Conservation (phyloP, 208 protist genomes). For the Tritrichomonas musculus region DNA sequence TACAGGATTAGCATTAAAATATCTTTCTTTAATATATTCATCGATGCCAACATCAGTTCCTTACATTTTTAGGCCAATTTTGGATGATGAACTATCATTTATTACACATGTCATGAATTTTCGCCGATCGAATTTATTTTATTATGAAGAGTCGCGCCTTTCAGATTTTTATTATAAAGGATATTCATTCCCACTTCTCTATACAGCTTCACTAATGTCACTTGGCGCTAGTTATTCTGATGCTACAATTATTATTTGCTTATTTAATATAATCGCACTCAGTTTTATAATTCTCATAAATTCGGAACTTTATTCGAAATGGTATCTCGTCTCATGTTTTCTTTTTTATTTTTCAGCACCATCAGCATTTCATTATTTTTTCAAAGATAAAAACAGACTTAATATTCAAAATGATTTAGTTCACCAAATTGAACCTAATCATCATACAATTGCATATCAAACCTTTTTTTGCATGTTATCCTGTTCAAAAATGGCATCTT, state of each 20-base stretch:
- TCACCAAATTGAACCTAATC: not conserved
- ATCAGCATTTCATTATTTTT: not conserved
- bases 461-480: not conserved
- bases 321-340: not conserved
- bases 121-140: not conserved
- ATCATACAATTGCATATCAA: not conserved
- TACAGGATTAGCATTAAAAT: not conserved
- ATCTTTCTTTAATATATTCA: not conserved
- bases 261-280: not conserved
- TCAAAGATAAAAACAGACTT: not conserved
- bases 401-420: not conserved
- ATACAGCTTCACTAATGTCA: not conserved
- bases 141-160: not conserved
- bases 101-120: not conserved
- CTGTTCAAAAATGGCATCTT: not conserved
- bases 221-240: not conserved
- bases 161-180: not conserved
- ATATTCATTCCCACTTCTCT: conserved; percentile 5
- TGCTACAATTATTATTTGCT: not conserved
- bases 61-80: not conserved
- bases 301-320: not conserved
- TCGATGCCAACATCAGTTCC: not conserved
- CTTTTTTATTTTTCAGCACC: not conserved
- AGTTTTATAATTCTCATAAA: not conserved
- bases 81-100: not conserved